Conservation (phyloP, 768 basidiomycete species). For the Russula brevipes region DNA sequence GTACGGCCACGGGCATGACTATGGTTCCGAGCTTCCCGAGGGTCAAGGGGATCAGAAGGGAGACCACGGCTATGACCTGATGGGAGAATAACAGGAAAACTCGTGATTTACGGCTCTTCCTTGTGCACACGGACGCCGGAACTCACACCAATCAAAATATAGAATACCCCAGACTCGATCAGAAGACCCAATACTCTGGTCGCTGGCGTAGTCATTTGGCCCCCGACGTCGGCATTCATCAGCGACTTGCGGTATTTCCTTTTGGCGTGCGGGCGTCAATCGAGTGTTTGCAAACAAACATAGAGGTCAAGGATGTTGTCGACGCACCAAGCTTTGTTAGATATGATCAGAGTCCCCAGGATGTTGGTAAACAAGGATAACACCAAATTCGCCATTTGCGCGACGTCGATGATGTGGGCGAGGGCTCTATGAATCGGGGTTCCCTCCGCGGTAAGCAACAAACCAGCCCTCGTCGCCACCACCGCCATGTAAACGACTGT, state of each 20-base stretch:
- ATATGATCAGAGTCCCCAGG: slow-evolving; percentile 6
- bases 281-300: neutral
- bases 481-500: neutral
- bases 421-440: neutral
- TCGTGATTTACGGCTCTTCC: too few relatives aligned
- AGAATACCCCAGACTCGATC: slow-evolving; percentile 10
- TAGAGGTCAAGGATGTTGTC: neutral
- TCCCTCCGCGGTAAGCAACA: neutral
- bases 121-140: neutral
- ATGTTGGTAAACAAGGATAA: slow-evolving; percentile 11
- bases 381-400: neutral
- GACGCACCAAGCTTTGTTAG: slow-evolving; percentile 1
- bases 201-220: neutral
- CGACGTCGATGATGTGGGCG: neutral
- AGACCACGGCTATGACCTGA: neutral
- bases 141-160: slow-evolving; percentile 10
- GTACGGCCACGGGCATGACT: neutral
- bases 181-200: neutral
- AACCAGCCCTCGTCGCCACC: neutral
- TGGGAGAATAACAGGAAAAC: too few relatives aligned
- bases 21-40: neutral
- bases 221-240: too few relatives aligned
- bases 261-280: neutral
- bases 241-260: slow-evolving; percentile 1
- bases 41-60: neutral